phyloP scores from a whole-genome alignment of 1,139 yeast genomes.

The Saccharomycopsis hybrid region DNA sequence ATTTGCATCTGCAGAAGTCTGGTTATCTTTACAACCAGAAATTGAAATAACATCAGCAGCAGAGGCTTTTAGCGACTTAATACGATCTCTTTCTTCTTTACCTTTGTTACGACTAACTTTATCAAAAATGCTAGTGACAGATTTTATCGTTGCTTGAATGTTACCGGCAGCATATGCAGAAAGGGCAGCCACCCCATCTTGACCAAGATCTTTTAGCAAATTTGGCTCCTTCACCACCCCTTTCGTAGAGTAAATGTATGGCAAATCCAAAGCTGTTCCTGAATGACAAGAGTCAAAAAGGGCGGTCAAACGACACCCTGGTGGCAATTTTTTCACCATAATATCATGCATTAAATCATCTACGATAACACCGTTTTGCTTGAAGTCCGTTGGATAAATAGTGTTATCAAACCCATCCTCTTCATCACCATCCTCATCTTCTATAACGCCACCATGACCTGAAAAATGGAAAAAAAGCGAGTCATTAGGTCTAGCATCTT shows the following conservation, averaged over 20 bases:
- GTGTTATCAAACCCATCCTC: conserved; percentile 72
- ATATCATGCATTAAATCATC: conserved; percentile 60
- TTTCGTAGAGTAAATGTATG: conserved; percentile 67
- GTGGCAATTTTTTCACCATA: conserved; percentile 59
- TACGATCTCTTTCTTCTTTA: conserved; percentile 25
- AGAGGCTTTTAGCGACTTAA: conserved; percentile 48
- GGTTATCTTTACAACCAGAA: conserved; percentile 79
- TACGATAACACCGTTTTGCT: conserved; percentile 52
- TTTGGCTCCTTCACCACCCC: conserved; percentile 75
- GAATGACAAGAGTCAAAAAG: conserved; percentile 77
- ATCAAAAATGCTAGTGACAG: conserved; percentile 41
- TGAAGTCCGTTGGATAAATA: conserved; percentile 71
- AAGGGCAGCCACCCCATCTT: conserved; percentile 54
- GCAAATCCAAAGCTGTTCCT: conserved; percentile 72
- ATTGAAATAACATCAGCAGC: conserved; percentile 71
- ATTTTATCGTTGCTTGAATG: conserved; percentile 41
- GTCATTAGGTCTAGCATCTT: conserved; percentile 61
- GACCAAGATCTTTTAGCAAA: conserved; percentile 62
- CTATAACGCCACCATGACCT: conserved; percentile 76
- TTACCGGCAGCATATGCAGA: conserved; percentile 57
- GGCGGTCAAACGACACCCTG: conserved; percentile 70
- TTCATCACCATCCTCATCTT: conserved; percentile 70
- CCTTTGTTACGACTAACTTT: conserved; percentile 30
- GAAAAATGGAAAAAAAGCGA: conserved; percentile 66
- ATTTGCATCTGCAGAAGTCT: conserved; percentile 65